Conservation (phyloP, 768 basidiomycete genomes). For the Termitomyces sp. region DNA sequence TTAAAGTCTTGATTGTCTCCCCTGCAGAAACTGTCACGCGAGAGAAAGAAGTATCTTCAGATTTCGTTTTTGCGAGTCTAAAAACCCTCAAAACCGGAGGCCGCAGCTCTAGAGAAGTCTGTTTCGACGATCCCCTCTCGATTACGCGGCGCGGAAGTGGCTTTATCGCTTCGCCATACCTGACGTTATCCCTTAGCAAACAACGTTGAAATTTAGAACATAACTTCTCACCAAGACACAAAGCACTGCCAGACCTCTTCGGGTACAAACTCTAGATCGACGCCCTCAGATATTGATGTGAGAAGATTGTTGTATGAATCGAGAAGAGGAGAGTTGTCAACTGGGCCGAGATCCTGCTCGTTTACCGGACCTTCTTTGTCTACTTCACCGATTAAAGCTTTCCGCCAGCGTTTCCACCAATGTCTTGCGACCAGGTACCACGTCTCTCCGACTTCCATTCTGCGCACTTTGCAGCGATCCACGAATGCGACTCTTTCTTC, state of each 20-base stretch:
- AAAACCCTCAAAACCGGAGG: conserved; percentile 63
- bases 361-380: conserved; percentile 64
- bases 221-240: conserved; percentile 53
- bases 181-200: conserved; percentile 20
- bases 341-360: conserved; percentile 63
- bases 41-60: conserved; percentile 23
- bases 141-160: conserved; percentile 68
- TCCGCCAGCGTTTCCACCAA: conserved; percentile 77
- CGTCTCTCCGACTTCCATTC: conserved; percentile 60
- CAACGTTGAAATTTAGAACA: conserved; percentile 1
- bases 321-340: conserved; percentile 69
- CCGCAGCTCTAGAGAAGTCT: conserved; percentile 62
- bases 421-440: conserved; percentile 72
- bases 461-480: conserved; percentile 35
- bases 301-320: conserved; percentile 47
- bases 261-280: conserved; percentile 75
- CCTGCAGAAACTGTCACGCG: conserved; percentile 46
- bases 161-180: conserved; percentile 63
- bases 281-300: conserved; percentile 45
- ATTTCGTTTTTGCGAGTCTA: conserved; percentile 29
- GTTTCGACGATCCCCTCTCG: conserved; percentile 44
- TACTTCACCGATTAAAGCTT: conserved; percentile 61
- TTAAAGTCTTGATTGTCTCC: conserved; percentile 41
- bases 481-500: conserved; percentile 49
- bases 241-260: conserved; percentile 66